These are phyloP conservation scores for Pythium grandisporangium DNA, from an alignment of 352 stramenopile genomes.

Conservation along the genomic window DNA sequence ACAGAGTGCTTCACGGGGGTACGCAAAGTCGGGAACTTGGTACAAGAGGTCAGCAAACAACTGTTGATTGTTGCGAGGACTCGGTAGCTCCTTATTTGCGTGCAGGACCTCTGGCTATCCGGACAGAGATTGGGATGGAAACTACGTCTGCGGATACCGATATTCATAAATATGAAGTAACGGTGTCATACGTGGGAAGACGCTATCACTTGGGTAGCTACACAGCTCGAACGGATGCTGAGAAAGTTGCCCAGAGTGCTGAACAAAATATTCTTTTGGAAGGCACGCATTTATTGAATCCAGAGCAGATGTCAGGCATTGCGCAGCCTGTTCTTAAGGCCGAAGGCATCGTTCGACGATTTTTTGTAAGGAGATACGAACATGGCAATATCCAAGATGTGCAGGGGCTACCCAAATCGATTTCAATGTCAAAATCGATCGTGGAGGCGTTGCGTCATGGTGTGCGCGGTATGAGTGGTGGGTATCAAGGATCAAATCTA, in stretches of 20 bases:
- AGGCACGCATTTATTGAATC: too few species aligned
- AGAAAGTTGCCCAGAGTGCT: slow-evolving; percentile 1
- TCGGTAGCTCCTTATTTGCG: too few species aligned
- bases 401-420: background rate
- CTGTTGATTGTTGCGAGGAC: background rate
- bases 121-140: too few species aligned
- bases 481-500: background rate
- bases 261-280: slow-evolving; percentile 1
- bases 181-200: slow-evolving; percentile 9
- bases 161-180: slow-evolving; percentile 11
- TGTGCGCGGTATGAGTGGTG: background rate
- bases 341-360: slow-evolving; percentile 12
- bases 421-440: slow-evolving; percentile 10
- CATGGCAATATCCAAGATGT: slow-evolving; percentile 1
- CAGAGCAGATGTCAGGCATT: slow-evolving; percentile 4
- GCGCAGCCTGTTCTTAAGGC: slow-evolving; percentile 16
- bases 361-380: slow-evolving; percentile 15
- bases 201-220: slow-evolving; percentile 7
- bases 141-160: slow-evolving; percentile 4
- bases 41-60: background rate
- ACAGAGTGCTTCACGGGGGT: background rate
- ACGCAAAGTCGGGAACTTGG: too few species aligned
- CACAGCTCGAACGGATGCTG: slow-evolving; percentile 10
- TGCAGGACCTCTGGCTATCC: too few species aligned
- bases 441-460: slow-evolving; percentile 6